Base-by-base conservation (phyloP, 2,329 filamentous ascomycete genomes). In the Exophiala phaeomuriformis region DNA sequence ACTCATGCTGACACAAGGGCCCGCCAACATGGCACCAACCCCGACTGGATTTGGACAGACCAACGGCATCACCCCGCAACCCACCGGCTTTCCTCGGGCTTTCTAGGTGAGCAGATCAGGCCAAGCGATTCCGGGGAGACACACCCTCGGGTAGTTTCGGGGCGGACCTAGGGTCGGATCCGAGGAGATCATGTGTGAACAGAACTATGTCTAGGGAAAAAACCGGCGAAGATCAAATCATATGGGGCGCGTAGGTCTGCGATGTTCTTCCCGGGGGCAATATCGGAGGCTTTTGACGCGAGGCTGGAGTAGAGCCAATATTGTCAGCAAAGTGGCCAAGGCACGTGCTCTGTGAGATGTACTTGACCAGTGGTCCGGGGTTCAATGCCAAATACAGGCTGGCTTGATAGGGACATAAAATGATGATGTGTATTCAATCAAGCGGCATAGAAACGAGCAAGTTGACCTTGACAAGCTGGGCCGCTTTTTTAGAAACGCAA, bases 1-100 rank as follows among this genome's bases (percentile, higher is more conserved):
- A 49, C 80, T 98, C 49, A 95, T 98, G 90, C 86, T 98, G 64
- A 98, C 93, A 36, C 90, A 94, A 66, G 93, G 90, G 6, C 88
- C 91, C 28, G 76, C 77, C 67, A 70, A 76, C 60, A 72, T 66
- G 70, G 74, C 64, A 69, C 80, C 55, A 68, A 77, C 59, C 51
- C 84, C 86, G 6, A 80, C 81, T 47, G 82, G 85, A 2, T 94
- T 84, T 65, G 80, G 79, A 46, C 88, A 93, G 67, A 77, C 88
- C 27, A 97, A 96, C 67, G 91, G 91, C 53, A 88, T 96, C 65
- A 84, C 86, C 55, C 86, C 90, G 54, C 90, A 96, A 75, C 80
- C 87, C 49, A 97, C 91, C 60, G 90, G 87, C 56, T 90, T 81
- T 71, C 61, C 60, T 44, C 73, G 74, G 53, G 74, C 72, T 49